Evolutionary conservation across 1,284 basidiomycete species (phyloP), one percentile per base, ranked within the genome.

Genomic region (Limonomyces culmigenus): DNA sequence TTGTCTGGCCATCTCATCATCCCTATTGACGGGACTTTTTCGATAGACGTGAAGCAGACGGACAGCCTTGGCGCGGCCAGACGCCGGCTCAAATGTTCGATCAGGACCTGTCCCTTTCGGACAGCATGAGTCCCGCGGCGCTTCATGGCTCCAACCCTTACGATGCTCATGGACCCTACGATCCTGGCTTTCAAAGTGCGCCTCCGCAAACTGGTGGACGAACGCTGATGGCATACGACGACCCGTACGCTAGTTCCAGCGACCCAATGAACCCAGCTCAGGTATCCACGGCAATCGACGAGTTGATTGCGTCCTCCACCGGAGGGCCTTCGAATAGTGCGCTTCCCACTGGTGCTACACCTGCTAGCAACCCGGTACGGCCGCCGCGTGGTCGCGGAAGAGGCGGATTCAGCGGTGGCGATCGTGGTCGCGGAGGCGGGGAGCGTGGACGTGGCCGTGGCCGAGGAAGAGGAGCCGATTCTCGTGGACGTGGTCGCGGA

Each of bases 181-280:
- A 27, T 27, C 23, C 8, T 27, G n/a, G 23, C 65, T 39, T 55
- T 55, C n/a, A n/a, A n/a, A n/a, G n/a, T n/a, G n/a, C n/a, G n/a
- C n/a, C n/a, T n/a, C n/a, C n/a, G n/a, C n/a, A n/a, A n/a, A n/a
- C n/a, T n/a, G n/a, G n/a, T n/a, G n/a, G 78, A 34, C 74, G 77
- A 19, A 47, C 63, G 14, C 78, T 77, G 3, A 57, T 69, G 20
- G 74, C 78, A 19, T 83, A 83, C 45, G 75, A 83, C 40, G 79
- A 83, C 45, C 79, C 79, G 2, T 83, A 83, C 49, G 66, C 75
- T n/a, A n/a, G n/a, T n/a, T n/a, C n/a, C n/a, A n/a, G n/a, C n/a
- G n/a, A n/a, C n/a, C n/a, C n/a, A n/a, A n/a, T n/a, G n/a, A n/a
- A n/a, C n/a, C n/a, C n/a, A n/a, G n/a, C n/a, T n/a, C n/a, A n/a